Conservation (phyloP, 2,329 filamentous ascomycete species). For the Fusarium setosum region DNA sequence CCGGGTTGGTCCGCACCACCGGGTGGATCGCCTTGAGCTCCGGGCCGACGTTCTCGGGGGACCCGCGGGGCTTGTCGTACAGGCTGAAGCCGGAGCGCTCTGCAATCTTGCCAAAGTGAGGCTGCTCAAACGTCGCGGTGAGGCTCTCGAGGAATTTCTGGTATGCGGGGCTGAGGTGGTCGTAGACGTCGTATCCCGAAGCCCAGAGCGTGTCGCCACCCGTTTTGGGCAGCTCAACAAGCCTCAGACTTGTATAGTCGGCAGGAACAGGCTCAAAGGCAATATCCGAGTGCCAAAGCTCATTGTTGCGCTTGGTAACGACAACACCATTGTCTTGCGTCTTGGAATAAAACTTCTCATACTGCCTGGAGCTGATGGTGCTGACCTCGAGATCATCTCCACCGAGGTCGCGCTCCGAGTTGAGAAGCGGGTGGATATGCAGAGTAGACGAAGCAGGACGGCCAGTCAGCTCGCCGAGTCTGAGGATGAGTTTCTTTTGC, state of each 20-base stretch:
- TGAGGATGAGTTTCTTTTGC: conserved; percentile 73
- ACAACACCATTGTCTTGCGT: conserved; percentile 48
- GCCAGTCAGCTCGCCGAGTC: conserved; percentile 68
- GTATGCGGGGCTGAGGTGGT: conserved; percentile 67
- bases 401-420: conserved; percentile 63
- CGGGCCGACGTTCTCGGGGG: conserved; percentile 62
- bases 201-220: conserved; percentile 74
- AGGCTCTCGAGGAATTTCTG: conserved; percentile 69
- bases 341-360: conserved; percentile 59
- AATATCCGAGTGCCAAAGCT: conserved; percentile 71
- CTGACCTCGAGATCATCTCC: conserved; percentile 70
- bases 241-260: conserved; percentile 70
- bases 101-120: conserved; percentile 61
- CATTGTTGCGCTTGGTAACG: conserved; percentile 19
- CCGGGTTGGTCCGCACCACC: conserved; percentile 67
- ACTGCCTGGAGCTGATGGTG: conserved; percentile 67
- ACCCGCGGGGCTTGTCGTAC: conserved; percentile 58
- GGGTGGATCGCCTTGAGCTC: conserved; percentile 63
- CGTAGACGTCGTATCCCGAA: conserved; percentile 74
- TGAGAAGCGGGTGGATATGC: conserved; percentile 70
- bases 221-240: conserved; percentile 64
- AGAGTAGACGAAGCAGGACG: conserved; percentile 66
- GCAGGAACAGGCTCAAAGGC: conserved; percentile 72
- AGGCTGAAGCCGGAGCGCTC: conserved; percentile 56
- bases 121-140: conserved; percentile 65